Base-by-base conservation (phyloP, 495 filamentous ascomycete species). In the Bryoglossum gracile region DNA sequence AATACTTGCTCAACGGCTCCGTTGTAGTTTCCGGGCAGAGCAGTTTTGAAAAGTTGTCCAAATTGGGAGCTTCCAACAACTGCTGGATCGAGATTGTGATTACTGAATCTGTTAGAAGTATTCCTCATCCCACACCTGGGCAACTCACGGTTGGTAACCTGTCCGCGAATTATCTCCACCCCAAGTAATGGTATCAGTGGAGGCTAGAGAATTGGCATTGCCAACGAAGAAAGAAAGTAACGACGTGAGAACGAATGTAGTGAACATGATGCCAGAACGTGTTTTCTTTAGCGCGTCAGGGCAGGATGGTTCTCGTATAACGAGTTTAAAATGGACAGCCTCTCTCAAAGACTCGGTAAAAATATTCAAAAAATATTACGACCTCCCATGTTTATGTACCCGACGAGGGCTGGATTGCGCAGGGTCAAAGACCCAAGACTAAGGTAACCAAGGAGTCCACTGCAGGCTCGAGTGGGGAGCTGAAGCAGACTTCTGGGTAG, bases 1-100 rank as follows among this genome's bases (percentile, higher is more conserved):
- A 56, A 71, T 17, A 72, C 64, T 46, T 68, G 65, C 54, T 71
- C 69, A 28, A 57, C 37, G 22, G 43, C 54, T 1, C 59, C 59
- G 16, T 62, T 64, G 48, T 67, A 72, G 11, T 55, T 62, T 26
- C 67, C 68, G 8, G 48, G 62, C 24, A 72, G 56, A 4, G 42
- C 45, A 24, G 64, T 71, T 34, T 60, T 63, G 58, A 66, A 73
- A 23, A 69, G 58, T 33, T 69, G 68, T 11, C 65, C 67, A 46
- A 74, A 73, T 25, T 67, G 54, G 8, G 62, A 43, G 44, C 63
- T 65, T 10, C 50, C 64, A 8, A 74, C 62, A 22, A 71, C 45
- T 3, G 64, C 54, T 13, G 69, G 69, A 47, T 73, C 69, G 65
- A 72, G 67, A 58, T 72, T 73, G 54, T 74, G 69, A 53, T 68